Percentiles rank a stretch among this genome's conserved stretches.
phyloP scores from a whole-genome alignment of 2,329 filamentous ascomycete genomes.

The Pseudogymnoascus pannorum region DNA sequence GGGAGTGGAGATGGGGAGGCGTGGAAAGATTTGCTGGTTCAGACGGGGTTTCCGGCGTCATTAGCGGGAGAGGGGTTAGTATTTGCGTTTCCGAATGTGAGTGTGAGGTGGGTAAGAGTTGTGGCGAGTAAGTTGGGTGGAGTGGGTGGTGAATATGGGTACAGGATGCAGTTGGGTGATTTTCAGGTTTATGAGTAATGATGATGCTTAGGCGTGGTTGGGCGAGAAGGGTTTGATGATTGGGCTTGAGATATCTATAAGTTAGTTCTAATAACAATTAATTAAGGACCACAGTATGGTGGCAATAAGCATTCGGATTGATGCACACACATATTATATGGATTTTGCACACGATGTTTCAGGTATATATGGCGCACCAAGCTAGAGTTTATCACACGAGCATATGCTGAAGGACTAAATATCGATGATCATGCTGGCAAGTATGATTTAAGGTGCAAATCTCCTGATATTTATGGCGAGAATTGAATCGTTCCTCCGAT shows the following conservation, averaged over 20 bases:
- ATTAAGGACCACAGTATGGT: too few relatives aligned
- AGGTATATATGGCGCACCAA: too few relatives aligned
- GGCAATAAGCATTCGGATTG: too few relatives aligned
- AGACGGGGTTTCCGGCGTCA: constrained; percentile 10
- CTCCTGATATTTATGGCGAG: too few relatives aligned
- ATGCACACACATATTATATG: too few relatives aligned
- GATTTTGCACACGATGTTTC: too few relatives aligned
- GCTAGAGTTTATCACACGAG: too few relatives aligned
- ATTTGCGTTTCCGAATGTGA: constrained; percentile 11
- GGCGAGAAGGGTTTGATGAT: neutral
- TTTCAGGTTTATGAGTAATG: constrained; percentile 13
- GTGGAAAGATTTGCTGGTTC: constrained; percentile 12
- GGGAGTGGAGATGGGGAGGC: constrained; percentile 8
- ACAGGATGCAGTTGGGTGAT: constrained; percentile 15
- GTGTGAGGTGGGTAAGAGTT: constrained; percentile 12
- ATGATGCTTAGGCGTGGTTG: too few relatives aligned
- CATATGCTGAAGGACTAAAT: too few relatives aligned
- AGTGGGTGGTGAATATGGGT: constrained; percentile 9
- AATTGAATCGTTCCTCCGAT: too few relatives aligned
- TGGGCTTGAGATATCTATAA: neutral
- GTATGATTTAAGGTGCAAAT: too few relatives aligned
- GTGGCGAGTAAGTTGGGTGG: constrained; percentile 13
- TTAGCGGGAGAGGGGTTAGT: constrained; percentile 15
- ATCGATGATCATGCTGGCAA: too few relatives aligned
- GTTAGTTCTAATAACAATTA: neutral